phyloP scores from a whole-genome alignment of 345 rosid species.

The Euphorbia lathyris region DNA sequence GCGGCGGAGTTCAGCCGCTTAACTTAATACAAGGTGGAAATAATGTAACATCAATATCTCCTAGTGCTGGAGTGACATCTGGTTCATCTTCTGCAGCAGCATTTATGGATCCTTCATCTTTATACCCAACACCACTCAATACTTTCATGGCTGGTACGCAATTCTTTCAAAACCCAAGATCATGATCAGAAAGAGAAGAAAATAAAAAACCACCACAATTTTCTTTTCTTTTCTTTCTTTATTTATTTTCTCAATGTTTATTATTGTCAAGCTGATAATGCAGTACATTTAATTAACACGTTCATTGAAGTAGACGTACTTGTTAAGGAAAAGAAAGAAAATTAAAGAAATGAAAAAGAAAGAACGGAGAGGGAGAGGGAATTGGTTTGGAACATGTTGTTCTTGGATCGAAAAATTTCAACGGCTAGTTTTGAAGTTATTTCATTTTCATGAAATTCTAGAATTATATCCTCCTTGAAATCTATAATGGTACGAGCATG shows the following conservation, averaged over 20 bases:
- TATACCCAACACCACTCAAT: constrained; percentile 53
- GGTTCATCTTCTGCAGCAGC: constrained; percentile 31
- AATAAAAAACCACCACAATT: not conserved
- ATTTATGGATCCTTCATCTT: constrained; percentile 49
- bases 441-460: not conserved
- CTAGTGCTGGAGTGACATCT: constrained; percentile 27
- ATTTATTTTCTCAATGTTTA: constrained; percentile 1
- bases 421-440: constrained; percentile 8
- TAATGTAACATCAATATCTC: constrained; percentile 9
- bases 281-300: constrained; percentile 26
- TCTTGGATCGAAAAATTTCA: constrained; percentile 22
- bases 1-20: constrained; percentile 27
- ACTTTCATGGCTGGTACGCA: constrained; percentile 66
- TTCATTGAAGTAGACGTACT: constrained; percentile 27
- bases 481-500: constrained; percentile 10
- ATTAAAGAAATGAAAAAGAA: not conserved
- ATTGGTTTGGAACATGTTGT: constrained; percentile 8
- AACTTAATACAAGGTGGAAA: constrained; percentile 27
- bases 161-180: constrained; percentile 58
- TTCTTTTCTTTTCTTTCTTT: constrained; percentile 15
- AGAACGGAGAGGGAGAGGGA: constrained; percentile 13
- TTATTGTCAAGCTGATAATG: not conserved
- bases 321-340: not conserved
- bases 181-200: constrained; percentile 12
- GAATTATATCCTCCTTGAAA: not conserved